Evolutionary conservation across 495 filamentous ascomycete species (phyloP).

Genomic region (Aspergillus panamensis): DNA sequence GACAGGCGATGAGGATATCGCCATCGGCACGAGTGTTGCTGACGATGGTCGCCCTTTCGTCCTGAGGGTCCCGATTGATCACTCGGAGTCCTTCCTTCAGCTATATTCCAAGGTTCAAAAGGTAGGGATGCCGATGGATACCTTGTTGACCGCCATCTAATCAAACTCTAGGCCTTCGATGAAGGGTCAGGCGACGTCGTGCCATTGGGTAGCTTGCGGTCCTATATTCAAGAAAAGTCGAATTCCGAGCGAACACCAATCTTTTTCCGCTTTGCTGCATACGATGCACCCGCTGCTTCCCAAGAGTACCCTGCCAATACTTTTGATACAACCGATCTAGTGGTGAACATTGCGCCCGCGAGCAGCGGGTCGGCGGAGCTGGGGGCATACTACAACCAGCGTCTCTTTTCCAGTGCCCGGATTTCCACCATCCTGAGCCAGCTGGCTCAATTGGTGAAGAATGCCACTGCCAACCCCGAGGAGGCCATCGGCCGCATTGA

Average conservation of each 20-base stretch:
- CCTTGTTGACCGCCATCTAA: conserved; percentile 6
- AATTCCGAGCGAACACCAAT: conserved; percentile 40
- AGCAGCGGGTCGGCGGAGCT: conserved; percentile 32
- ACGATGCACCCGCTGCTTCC: conserved; percentile 46
- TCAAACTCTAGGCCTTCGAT: conserved; percentile 31
- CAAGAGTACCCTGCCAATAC: conserved; percentile 46
- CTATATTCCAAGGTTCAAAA: conserved; percentile 46
- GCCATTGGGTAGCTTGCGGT: conserved; percentile 42
- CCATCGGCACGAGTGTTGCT: conserved; percentile 44
- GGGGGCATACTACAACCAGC: conserved; percentile 50
- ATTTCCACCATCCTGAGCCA: conserved; percentile 46
- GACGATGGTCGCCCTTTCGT: conserved; percentile 49
- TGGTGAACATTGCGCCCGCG: conserved; percentile 41
- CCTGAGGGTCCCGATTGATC: conserved; percentile 41
- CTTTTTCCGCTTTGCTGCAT: conserved; percentile 49
- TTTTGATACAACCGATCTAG: conserved; percentile 46
- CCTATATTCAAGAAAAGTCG: conserved; percentile 46
- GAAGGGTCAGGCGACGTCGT: conserved; percentile 47
- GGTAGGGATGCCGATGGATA: conserved; percentile 24
- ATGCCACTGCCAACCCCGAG: conserved; percentile 43
- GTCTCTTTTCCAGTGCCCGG: conserved; percentile 47
- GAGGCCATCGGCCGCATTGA: conserved; percentile 46
- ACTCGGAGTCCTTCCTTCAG: conserved; percentile 39
- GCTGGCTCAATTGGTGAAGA: conserved; percentile 39
- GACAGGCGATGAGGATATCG: conserved; percentile 53